Conservation (phyloP, 108 stramenopile species). For the Cyclotella cryptica region DNA sequence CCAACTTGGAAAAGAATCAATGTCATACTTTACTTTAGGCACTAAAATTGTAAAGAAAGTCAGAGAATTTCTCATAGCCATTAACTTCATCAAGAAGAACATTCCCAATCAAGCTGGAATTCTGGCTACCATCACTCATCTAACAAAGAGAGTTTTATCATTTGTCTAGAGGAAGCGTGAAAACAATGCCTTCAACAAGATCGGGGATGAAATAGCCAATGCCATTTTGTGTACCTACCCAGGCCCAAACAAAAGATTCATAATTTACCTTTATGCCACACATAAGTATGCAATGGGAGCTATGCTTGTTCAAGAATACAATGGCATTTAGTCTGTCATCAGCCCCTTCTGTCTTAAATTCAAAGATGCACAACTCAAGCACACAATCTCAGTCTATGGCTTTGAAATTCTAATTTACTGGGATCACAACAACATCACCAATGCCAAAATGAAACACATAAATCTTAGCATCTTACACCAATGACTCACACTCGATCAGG, state of each 20-base stretch:
- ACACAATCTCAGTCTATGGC: constrained; percentile 42
- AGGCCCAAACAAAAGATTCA: constrained; percentile 38
- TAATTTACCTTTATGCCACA: constrained; percentile 50
- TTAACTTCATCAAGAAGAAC: constrained; percentile 47
- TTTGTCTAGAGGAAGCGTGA: constrained; percentile 10
- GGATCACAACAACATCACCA: no score
- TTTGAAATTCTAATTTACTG: no score
- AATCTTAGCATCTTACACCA: no score
- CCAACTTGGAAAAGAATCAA: constrained; percentile 19
- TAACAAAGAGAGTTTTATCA: constrained; percentile 18
- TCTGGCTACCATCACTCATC: constrained; percentile 31
- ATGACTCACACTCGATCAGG: no score
- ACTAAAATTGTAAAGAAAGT: constrained; percentile 32
- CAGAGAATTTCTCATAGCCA: constrained; percentile 31
- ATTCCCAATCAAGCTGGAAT: constrained; percentile 31
- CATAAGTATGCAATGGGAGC: constrained; percentile 49
- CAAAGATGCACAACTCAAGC: constrained; percentile 47
- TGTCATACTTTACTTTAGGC: constrained; percentile 15
- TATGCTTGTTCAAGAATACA: constrained; percentile 42
- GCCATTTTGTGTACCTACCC: constrained; percentile 38
- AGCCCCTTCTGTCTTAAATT: constrained; percentile 37
- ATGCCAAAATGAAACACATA: no score
- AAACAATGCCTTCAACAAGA: background rate
- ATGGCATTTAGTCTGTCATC: constrained; percentile 13
- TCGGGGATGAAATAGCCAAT: constrained; percentile 4